phyloP scores from a whole-genome alignment of 495 filamentous ascomycete species.

The Aspergillus conjunctus region DNA sequence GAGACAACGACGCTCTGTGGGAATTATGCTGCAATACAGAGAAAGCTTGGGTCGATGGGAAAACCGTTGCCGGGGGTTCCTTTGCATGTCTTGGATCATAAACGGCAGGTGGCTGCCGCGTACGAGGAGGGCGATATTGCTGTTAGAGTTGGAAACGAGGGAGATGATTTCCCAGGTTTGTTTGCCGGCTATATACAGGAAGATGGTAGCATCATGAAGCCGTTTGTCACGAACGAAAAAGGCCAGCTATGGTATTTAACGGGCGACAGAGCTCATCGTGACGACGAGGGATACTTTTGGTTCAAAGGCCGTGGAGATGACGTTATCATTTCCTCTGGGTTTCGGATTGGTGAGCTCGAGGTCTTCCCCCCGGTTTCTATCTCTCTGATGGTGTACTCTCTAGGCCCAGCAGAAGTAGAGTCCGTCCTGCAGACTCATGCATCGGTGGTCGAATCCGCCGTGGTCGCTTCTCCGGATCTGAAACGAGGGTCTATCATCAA shows the following conservation, averaged over 20 bases:
- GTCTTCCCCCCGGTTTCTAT: background rate
- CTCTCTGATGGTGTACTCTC: background rate
- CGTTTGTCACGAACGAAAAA: background rate
- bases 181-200: background rate
- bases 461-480: background rate
- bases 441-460: background rate
- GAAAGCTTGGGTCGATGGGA: background rate
- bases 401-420: background rate
- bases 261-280: background rate
- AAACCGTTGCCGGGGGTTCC: background rate
- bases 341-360: background rate
- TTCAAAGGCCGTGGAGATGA: background rate
- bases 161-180: background rate
- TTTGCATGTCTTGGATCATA: background rate
- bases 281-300: background rate
- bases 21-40: background rate
- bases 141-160: background rate
- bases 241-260: background rate
- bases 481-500: background rate
- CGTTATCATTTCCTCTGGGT: background rate
- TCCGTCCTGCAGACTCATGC: background rate
- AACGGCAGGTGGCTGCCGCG: background rate
- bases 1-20: background rate
- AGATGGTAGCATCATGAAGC: background rate
- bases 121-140: background rate